Base-by-base conservation (phyloP, 768 basidiomycete genomes). In the Phylloporus sp. region DNA sequence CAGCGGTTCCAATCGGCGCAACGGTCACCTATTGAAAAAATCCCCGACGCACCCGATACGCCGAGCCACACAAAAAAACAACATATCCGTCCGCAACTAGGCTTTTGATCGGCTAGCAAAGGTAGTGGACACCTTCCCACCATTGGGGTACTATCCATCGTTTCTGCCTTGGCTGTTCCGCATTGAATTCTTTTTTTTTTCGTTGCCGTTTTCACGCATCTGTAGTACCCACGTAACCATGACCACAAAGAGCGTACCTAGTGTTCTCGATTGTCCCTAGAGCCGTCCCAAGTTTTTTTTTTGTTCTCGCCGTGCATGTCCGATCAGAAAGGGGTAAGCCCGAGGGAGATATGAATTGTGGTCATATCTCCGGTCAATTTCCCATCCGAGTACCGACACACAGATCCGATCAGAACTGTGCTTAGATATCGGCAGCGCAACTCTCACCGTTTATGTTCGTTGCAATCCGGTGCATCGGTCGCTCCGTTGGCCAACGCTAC, bases 351-450 rank as follows among this genome's bases (percentile, higher is more conserved):
- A 20, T 8, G 36, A 38, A 38, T 6, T 16, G 16, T n/a, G n/a
- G 10, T 34, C 5, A 8, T 13, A 23, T 27, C 20, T 15, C 44
- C 29, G 44, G 44, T 29, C 44, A 45, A 22, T 32, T 22, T 20
- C 9, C 12, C 6, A 22, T 49, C 48, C 48, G 40, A 42, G 12
- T 34, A 3, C 7, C 48, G 40, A 49, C 31, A 12, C 22, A n/a
- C 16, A 26, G 48, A 49, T 49, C 48, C 40, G 48, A 49, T 49
- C 48, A 49, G 31, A n/a, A 28, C 36, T 28, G 20, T n/a, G 27
- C 16, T 29, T 40, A 40, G 38, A 31, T 40, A 48, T 38, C 46
- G 26, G 36, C 36, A 28, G 22, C 16, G 5, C 24, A 12, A 0
- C 9, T 13, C 13, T 23, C 31, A 2, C 35, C 24, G 26, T 15